phyloP scores from a whole-genome alignment of 164 flowering plant species.

The Chloranthus sessilifolius region DNA sequence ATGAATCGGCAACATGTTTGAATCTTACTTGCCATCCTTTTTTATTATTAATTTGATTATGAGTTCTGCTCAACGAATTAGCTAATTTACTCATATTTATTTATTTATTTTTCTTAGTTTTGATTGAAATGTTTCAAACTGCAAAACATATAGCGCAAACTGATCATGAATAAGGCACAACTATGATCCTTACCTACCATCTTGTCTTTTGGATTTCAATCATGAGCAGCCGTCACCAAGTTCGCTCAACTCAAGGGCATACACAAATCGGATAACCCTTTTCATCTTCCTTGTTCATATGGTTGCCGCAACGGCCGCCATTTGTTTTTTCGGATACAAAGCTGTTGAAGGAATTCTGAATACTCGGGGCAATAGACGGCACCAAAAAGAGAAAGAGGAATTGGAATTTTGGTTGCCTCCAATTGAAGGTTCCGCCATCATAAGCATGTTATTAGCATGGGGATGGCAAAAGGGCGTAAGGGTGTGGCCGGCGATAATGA shows the following conservation, averaged over 20 bases:
- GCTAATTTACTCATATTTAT: too few species aligned
- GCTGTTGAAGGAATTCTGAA: conserved; percentile 52
- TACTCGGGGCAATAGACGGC: conserved; percentile 18
- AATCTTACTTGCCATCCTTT: too few species aligned
- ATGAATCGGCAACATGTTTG: too few species aligned
- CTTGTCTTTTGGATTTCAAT: too few species aligned
- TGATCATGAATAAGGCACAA: too few species aligned
- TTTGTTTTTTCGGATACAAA: conserved; percentile 53
- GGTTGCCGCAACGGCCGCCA: conserved; percentile 43
- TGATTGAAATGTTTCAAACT: too few species aligned
- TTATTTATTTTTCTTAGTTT: too few species aligned
- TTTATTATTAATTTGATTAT: too few species aligned
- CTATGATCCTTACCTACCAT: too few species aligned
- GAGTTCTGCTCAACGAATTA: too few species aligned
- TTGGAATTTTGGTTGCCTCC: conserved; percentile 60
- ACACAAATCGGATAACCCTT: conserved; percentile 62
- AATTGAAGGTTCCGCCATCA: conserved; percentile 59
- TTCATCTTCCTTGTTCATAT: conserved; percentile 60
- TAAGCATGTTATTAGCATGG: conserved; percentile 65
- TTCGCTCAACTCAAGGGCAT: conserved; percentile 55
- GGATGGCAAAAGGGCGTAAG: conserved; percentile 75
- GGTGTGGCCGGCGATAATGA: conserved; percentile 67
- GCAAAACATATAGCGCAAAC: too few species aligned
- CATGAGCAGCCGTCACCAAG: conserved; percentile 35
- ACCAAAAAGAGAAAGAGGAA: conserved; percentile 41